Base-by-base conservation (phyloP, 2,329 filamentous ascomycete genomes). In the Ophiognomonia clavigignenti-juglandacearum region DNA sequence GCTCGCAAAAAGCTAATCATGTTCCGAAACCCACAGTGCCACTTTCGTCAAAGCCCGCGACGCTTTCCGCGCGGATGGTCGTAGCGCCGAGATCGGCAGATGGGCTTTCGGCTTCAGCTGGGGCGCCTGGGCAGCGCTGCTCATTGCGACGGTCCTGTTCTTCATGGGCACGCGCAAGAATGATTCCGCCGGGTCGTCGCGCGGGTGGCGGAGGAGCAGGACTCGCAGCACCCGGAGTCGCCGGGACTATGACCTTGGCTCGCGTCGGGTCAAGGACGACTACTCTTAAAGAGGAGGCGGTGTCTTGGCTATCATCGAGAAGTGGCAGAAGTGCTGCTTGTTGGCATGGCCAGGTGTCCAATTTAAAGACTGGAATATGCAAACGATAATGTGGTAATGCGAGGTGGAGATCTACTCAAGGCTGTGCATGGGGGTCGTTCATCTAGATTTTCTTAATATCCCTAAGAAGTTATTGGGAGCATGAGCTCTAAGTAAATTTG, bases 51-150 rank as follows among this genome's bases (percentile, higher is more conserved):
- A 80, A 58, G 85, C 82, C 47, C 84, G 86, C 61, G 70, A 88
- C 57, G 72, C 69, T 31, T 91, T 92, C 73, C 66, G 66, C 29
- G 59, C 60, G 29, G 73, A 67, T 46, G 76, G 74, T 51, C 77
- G 80, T 45, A 60, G 63, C 16, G 85, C 88, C 24, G 64, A 62
- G 10, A 63, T 93, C 31, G 88, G 88, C 44, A 60, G 59, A 26
- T 86, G 84, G 59, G 84, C 82, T 18, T 88, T 88, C 59, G 88
- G 78, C 37, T 92, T 90, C 69, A 82, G 81, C 53, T 93, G 88
- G 88, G 82, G 75, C 14, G 77, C 85, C 2, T 81, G 82, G 66
- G 78, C 77, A 9, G 76, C 77, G 45, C 77, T 88, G 57, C 68
- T 88, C 55, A 63, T 91, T 54, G 77, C 85, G 14, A 78, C 77